Evolutionary conservation across 1,284 basidiomycete species (phyloP).

Genomic region (Apiotrichum sp.): DNA sequence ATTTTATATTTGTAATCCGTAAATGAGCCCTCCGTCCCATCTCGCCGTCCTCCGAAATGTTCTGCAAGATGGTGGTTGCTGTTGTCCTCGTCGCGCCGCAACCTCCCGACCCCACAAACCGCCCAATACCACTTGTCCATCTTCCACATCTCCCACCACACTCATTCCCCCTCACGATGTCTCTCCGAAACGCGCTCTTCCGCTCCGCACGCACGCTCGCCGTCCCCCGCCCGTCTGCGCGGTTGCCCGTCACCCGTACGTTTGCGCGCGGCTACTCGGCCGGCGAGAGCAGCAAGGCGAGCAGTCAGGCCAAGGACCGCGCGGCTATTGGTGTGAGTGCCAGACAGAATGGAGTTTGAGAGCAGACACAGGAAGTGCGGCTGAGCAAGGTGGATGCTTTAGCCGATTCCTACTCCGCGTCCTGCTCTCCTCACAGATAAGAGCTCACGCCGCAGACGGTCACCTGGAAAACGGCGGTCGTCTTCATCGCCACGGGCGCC

Average conservation of each 20-base stretch:
- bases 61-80: too few species aligned
- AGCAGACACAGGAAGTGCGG: too few species aligned
- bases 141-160: not conserved
- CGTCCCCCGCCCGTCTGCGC: not conserved
- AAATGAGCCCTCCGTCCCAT: too few species aligned
- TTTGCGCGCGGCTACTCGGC: not conserved
- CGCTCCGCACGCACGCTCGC: not conserved
- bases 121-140: too few species aligned
- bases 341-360: too few species aligned
- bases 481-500: slow-evolving; percentile 76
- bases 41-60: too few species aligned
- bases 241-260: not conserved
- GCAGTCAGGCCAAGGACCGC: slow-evolving; percentile 15
- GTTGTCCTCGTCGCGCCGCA: too few species aligned
- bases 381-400: too few species aligned
- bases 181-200: not conserved
- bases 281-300: slow-evolving; percentile 3
- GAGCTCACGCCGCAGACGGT: slow-evolving; percentile 59
- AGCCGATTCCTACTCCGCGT: too few species aligned
- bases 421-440: too few species aligned
- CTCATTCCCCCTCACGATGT: not conserved
- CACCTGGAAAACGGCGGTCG: slow-evolving; percentile 70
- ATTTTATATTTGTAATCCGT: too few species aligned
- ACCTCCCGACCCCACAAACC: too few species aligned
- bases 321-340: slow-evolving; percentile 23